Evolutionary conservation across 2,329 filamentous ascomycete genomes (phyloP).

Genomic region (Chrysoporthe austroafricana): DNA sequence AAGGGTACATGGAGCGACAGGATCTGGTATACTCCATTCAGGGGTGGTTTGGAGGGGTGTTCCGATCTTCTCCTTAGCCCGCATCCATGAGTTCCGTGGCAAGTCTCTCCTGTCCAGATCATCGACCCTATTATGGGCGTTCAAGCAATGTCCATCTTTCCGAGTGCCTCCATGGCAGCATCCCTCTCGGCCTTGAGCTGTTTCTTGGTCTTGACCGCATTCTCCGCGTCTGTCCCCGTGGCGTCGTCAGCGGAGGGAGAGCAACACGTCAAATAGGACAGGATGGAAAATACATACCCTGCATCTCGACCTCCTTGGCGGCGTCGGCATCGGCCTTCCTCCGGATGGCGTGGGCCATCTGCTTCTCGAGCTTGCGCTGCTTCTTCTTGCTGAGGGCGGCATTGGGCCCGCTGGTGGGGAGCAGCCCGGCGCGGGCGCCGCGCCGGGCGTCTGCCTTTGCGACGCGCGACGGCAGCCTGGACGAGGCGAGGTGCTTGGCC

Average conservation of each 20-base stretch:
- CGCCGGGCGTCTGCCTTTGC: conserved; percentile 46
- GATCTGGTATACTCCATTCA: background rate
- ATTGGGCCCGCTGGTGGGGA: conserved; percentile 60
- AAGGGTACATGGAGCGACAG: background rate
- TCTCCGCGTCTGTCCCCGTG: conserved; percentile 11
- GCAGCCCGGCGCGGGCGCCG: conserved; percentile 56
- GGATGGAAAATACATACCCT: conserved; percentile 19
- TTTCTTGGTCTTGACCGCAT: conserved; percentile 24
- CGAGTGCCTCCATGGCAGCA: conserved; percentile 24
- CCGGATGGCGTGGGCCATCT: conserved; percentile 55
- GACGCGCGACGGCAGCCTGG: conserved; percentile 30
- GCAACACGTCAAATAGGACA: background rate
- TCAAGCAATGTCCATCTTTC: conserved; percentile 29
- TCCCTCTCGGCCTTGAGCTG: conserved; percentile 27
- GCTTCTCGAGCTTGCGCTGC: conserved; percentile 59
- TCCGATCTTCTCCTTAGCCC: background rate
- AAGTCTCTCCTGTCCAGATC: background rate
- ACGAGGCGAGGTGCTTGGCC: conserved; percentile 45
- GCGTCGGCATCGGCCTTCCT: conserved; percentile 54
- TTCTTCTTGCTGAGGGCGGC: conserved; percentile 58
- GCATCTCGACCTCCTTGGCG: conserved; percentile 22
- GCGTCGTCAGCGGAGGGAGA: background rate
- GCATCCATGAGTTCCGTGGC: background rate
- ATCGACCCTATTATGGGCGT: background rate
- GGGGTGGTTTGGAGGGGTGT: background rate